Conservation (phyloP, 1,284 basidiomycete species). For the Ustilago sp. region DNA sequence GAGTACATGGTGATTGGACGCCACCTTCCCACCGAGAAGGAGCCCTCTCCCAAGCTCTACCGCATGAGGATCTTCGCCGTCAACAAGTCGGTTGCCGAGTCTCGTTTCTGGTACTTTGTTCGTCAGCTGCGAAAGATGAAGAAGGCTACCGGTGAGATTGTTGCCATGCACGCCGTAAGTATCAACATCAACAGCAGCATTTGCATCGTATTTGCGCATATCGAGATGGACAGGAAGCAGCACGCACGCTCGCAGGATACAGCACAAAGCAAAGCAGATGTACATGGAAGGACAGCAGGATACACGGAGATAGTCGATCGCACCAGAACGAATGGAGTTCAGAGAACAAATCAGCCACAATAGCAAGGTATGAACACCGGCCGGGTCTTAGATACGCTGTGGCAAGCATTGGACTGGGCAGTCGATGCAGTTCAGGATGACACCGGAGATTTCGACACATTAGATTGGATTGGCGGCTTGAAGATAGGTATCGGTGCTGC, state of each 20-base stretch:
- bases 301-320: too few species aligned
- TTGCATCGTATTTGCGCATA: background rate
- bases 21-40: conserved; percentile 92
- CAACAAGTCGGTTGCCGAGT: conserved; percentile 98
- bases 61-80: conserved; percentile 99
- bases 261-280: background rate
- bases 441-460: background rate
- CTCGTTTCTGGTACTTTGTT: conserved; percentile 99
- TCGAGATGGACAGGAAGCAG: background rate
- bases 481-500: background rate
- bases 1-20: conserved; percentile 99
- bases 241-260: background rate
- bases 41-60: conserved; percentile 95
- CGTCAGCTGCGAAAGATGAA: conserved; percentile 90
- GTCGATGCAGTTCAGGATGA: background rate
- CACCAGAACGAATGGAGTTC: background rate
- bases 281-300: background rate
- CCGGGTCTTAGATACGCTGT: background rate
- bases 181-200: background rate
- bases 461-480: background rate
- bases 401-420: background rate
- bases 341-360: background rate
- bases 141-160: conserved; percentile 98
- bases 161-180: conserved; percentile 94
- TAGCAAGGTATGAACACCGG: background rate